These are phyloP conservation scores for Phlebiopsis flavidoalba DNA, from an alignment of 768 basidiomycete species.

Conservation along the genomic window DNA sequence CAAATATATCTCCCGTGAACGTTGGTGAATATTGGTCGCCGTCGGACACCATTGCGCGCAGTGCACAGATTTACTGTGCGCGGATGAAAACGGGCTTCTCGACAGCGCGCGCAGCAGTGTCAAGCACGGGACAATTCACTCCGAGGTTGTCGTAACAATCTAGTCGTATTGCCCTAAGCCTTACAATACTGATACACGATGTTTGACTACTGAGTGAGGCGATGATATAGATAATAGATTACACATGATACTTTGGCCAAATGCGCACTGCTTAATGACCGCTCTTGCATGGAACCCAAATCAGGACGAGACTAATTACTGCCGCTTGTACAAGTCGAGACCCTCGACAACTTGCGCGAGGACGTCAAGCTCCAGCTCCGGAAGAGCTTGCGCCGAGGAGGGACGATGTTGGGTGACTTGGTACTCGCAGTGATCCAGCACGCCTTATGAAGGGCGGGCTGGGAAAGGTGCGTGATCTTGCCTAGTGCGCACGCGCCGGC, in stretches of 20 bases:
- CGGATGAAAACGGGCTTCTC: not conserved
- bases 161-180: not conserved
- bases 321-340: not conserved
- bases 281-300: not conserved
- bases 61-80: not conserved
- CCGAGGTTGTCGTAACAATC: not conserved
- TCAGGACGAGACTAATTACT: not conserved
- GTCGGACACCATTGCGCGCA: not conserved
- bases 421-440: constrained; percentile 40
- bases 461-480: constrained; percentile 38
- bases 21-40: not conserved
- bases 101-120: not conserved
- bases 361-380: not conserved
- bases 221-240: not conserved
- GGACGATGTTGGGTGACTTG: constrained; percentile 1
- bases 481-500: constrained; percentile 52
- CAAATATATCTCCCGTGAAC: not conserved
- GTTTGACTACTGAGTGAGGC: not conserved
- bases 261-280: constrained; percentile 9
- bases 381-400: constrained; percentile 1
- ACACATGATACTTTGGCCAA: not conserved
- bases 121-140: not conserved
- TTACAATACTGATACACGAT: not conserved
- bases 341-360: too few species aligned
- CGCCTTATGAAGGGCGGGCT: constrained; percentile 66